Conservation (phyloP, 2,329 filamentous ascomycete species). For the Cephalotrichum gorgonifer region DNA sequence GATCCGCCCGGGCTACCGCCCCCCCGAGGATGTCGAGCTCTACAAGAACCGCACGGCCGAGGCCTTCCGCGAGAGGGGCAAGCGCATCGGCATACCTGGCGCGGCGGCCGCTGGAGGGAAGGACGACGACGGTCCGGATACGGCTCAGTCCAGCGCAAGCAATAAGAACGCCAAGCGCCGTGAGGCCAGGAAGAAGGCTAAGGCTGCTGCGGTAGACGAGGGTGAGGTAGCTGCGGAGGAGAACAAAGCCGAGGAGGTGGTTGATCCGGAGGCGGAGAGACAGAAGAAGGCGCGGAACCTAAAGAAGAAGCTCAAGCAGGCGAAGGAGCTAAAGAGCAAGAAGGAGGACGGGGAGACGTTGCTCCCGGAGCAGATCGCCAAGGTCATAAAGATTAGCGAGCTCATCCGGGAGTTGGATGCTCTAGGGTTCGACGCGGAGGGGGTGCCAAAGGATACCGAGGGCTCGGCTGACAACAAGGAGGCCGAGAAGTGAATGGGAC, state of each 20-base stretch:
- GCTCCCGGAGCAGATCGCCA: conserved; percentile 89
- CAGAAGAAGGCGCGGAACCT: conserved; percentile 90
- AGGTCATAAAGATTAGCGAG: conserved; percentile 95
- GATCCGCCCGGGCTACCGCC: conserved; percentile 84
- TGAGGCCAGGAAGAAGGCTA: conserved; percentile 45
- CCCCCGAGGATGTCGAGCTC: conserved; percentile 88
- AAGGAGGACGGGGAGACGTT: conserved; percentile 77
- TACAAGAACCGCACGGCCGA: conserved; percentile 92
- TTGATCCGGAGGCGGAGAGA: conserved; percentile 64
- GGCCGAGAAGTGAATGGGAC: conserved; percentile 1
- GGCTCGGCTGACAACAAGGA: background rate
- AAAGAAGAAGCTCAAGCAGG: conserved; percentile 91
- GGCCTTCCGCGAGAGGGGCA: conserved; percentile 66
- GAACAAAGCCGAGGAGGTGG: conserved; percentile 27
- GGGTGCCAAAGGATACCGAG: conserved; percentile 38
- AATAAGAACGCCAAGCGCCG: conserved; percentile 81
- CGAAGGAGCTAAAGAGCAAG: conserved; percentile 80
- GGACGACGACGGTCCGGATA: background rate
- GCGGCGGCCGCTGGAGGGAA: conserved; percentile 1
- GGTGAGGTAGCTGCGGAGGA: conserved; percentile 32
- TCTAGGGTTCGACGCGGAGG: conserved; percentile 74
- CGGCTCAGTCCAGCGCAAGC: conserved; percentile 35
- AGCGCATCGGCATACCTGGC: conserved; percentile 10
- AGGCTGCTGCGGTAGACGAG: conserved; percentile 47
- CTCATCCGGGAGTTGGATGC: conserved; percentile 78